These are phyloP conservation scores for Peronosclerospora sorghi DNA, from an alignment of 352 stramenopile species.

Conservation along the genomic window DNA sequence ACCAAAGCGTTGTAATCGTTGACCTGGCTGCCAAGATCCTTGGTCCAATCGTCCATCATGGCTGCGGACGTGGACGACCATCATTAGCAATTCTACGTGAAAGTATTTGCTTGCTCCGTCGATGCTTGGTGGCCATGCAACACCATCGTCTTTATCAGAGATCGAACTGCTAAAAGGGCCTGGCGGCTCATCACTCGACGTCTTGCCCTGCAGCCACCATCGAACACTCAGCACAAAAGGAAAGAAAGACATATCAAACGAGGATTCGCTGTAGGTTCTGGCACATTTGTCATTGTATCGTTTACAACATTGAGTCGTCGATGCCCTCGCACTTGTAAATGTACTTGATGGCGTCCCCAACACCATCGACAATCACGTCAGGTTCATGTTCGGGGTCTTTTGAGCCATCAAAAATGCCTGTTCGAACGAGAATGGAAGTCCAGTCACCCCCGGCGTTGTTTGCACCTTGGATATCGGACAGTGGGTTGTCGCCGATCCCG, in stretches of 20 bases:
- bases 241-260: too few relatives aligned
- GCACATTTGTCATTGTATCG: background rate
- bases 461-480: slow-evolving; percentile 78
- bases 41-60: slow-evolving; percentile 72
- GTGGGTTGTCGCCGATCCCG: slow-evolving; percentile 83
- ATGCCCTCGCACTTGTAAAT: slow-evolving; percentile 58
- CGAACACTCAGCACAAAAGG: too few relatives aligned
- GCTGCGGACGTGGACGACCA: slow-evolving; percentile 15
- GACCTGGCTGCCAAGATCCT: slow-evolving; percentile 47
- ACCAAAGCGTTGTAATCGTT: slow-evolving; percentile 56
- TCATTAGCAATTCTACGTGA: background rate
- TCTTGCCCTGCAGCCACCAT: too few relatives aligned
- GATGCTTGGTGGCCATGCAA: slow-evolving; percentile 60
- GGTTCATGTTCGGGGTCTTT: slow-evolving; percentile 51
- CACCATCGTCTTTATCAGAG: slow-evolving; percentile 55
- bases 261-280: too few relatives aligned
- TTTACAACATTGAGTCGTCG: slow-evolving; percentile 27
- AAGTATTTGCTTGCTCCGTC: slow-evolving; percentile 39
- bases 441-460: slow-evolving; percentile 77
- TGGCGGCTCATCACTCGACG: slow-evolving; percentile 9
- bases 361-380: slow-evolving; percentile 45
- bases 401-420: slow-evolving; percentile 70
- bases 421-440: slow-evolving; percentile 80
- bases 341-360: slow-evolving; percentile 69
- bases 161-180: slow-evolving; percentile 1